A percentile compares a stretch with the other conserved stretches of the same genome.
phyloP scores from a whole-genome alignment of 2,329 filamentous ascomycete genomes.

The Ophiocordyceps camponoti-saundersi region DNA sequence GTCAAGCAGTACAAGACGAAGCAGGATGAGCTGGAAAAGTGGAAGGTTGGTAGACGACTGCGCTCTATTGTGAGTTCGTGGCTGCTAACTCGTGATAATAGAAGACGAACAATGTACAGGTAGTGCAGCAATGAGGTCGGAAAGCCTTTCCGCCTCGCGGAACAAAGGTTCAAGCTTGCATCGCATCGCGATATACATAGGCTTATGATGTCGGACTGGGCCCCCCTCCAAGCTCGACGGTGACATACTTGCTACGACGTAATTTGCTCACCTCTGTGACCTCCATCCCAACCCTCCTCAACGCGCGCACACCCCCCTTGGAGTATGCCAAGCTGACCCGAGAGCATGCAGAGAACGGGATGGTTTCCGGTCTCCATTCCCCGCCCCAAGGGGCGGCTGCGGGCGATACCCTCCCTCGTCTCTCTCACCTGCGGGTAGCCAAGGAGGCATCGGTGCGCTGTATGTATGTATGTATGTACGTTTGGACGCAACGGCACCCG shows the following conservation, averaged over 20 bases:
- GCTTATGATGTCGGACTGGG: neutral
- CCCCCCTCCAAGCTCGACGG: neutral
- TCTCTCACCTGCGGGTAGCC: neutral
- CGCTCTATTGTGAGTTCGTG: neutral
- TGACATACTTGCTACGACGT: neutral
- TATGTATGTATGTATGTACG: slow-evolving; percentile 27
- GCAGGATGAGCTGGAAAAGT: slow-evolving; percentile 89
- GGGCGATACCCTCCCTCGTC: neutral
- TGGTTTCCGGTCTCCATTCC: neutral
- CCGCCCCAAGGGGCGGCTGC: neutral
- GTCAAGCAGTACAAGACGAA: slow-evolving; percentile 93
- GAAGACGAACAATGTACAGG: slow-evolving; percentile 83
- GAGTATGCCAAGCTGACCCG: neutral
- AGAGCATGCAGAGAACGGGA: neutral
- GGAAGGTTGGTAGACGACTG: slow-evolving; percentile 59
- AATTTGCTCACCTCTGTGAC: neutral
- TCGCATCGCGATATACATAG: neutral
- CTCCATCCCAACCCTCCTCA: neutral
- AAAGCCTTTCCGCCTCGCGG: neutral
- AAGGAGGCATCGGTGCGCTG: slow-evolving; percentile 21
- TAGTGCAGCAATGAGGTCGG: slow-evolving; percentile 51
- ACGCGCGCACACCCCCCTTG: neutral
- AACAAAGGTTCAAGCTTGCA: neutral
- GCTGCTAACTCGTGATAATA: slow-evolving; percentile 17
- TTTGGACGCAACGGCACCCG: slow-evolving; percentile 17